Base-by-base conservation (phyloP, 2,329 filamentous ascomycete species). In the Fusarium liriodendri region DNA sequence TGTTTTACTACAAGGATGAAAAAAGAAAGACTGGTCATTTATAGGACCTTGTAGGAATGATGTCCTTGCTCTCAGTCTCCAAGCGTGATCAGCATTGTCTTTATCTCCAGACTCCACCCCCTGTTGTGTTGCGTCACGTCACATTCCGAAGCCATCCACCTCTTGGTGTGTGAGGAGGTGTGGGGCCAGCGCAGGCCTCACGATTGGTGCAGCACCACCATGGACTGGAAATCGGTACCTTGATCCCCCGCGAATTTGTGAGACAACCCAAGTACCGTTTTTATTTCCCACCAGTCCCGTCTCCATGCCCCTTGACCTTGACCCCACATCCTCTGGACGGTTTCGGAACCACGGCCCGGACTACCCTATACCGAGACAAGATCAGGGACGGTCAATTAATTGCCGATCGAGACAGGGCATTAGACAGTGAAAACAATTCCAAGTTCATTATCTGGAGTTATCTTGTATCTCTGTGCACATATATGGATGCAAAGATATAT, bases 91-190 rank as follows among this genome's bases (percentile, higher is more conserved):
- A 40, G 29, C 27, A 47, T 32, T 16, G 55, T 35, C 64, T 52
- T 74, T 72, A 67, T 35, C 66, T 75, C 29, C 29, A 32, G 29
- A 74, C 74, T 72, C 71, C 40, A 20, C 16, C 16, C 45, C 45
- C 33, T 54, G 32, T 63, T 52, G 45, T 54, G 32, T 63, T 52
- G 72, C 69, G 63, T 74, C 70, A 73, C 45, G 22, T 64, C 62
- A 55, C 72, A 75, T 75, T 73, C 72, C 72, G 54, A 65, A 69
- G 45, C 60, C 45, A 50, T 25, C 42, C 35, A 38, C 16, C 16
- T 47, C 42, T 47, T 25, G 20, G 20, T 25, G 42, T 5, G 20
- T 27, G 14, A 47, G 14, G 42, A 47, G 4, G 20, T 47, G 42
- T 47, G 42, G 42, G 42, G 8, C 42, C 13, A 25, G 20, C 4